Evolutionary conservation across 2,329 filamentous ascomycete genomes (phyloP).

Genomic region (Aspergillus piperis): DNA sequence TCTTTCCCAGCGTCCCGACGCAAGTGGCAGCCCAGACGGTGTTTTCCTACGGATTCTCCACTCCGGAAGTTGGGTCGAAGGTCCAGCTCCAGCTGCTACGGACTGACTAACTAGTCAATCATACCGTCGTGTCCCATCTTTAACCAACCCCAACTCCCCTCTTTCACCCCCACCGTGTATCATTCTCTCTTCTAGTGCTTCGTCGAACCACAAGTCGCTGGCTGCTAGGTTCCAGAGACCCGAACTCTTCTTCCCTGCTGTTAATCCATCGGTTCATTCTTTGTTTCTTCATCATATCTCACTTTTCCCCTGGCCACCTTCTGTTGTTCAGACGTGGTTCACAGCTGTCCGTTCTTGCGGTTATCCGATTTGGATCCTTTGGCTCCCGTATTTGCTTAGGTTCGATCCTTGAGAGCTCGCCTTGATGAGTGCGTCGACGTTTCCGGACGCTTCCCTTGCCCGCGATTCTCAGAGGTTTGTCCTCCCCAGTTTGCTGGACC

Average conservation of each 20-base stretch:
- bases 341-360: slow-evolving; percentile 22
- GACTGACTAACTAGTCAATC: slow-evolving; percentile 22
- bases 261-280: slow-evolving; percentile 28
- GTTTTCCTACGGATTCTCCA: slow-evolving; percentile 20
- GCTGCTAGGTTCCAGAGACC: slow-evolving; percentile 27
- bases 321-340: slow-evolving; percentile 27
- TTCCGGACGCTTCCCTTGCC: slow-evolving; percentile 44
- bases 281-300: slow-evolving; percentile 20
- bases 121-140: slow-evolving; percentile 27
- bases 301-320: slow-evolving; percentile 20
- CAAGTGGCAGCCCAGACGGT: background rate
- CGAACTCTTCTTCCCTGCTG: slow-evolving; percentile 24
- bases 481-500: slow-evolving; percentile 11
- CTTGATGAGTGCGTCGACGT: slow-evolving; percentile 48
- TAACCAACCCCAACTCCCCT: slow-evolving; percentile 20
- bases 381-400: slow-evolving; percentile 22
- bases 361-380: slow-evolving; percentile 25
- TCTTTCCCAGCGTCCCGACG: background rate
- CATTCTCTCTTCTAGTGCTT: slow-evolving; percentile 24
- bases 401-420: slow-evolving; percentile 28
- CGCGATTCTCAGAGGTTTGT: slow-evolving; percentile 47
- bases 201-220: slow-evolving; percentile 22
- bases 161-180: slow-evolving; percentile 21
- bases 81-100: slow-evolving; percentile 14
- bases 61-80: slow-evolving; percentile 23